phyloP scores from a whole-genome alignment of 495 filamentous ascomycete genomes.

The Xylaria grammica region DNA sequence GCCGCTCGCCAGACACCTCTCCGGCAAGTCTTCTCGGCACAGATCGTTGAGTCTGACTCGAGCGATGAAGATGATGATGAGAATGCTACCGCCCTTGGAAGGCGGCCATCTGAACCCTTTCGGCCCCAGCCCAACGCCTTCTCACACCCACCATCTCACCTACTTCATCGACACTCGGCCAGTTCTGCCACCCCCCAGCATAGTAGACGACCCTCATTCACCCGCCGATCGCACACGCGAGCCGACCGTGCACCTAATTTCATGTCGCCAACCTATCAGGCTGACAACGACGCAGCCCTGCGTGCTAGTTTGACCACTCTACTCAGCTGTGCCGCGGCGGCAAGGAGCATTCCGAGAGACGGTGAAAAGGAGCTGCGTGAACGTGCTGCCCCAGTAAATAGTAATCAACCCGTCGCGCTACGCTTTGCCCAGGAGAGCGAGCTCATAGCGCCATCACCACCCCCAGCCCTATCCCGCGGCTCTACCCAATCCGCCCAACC shows the following conservation, averaged over 20 bases:
- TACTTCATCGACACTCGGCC: slow-evolving; percentile 56
- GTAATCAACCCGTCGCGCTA: slow-evolving; percentile 59
- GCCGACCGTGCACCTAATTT: slow-evolving; percentile 59
- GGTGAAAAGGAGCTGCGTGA: slow-evolving; percentile 41
- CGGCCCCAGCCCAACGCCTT: slow-evolving; percentile 90
- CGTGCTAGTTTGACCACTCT: slow-evolving; percentile 91
- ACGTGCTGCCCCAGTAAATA: slow-evolving; percentile 33
- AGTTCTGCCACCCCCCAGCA: slow-evolving; percentile 50
- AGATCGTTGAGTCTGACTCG: slow-evolving; percentile 58
- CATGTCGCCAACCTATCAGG: slow-evolving; percentile 76
- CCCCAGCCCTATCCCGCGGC: slow-evolving; percentile 30
- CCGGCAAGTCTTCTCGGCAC: slow-evolving; percentile 29
- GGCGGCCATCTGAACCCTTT: slow-evolving; percentile 63
- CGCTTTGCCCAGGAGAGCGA: slow-evolving; percentile 79
- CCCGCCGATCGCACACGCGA: slow-evolving; percentile 45
- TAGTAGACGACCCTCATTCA: slow-evolving; percentile 47
- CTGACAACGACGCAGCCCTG: slow-evolving; percentile 91
- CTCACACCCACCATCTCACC: slow-evolving; percentile 75
- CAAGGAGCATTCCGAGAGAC: slow-evolving; percentile 76
- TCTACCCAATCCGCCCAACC: slow-evolving; percentile 32
- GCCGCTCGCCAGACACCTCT: slow-evolving; percentile 27
- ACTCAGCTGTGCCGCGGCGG: slow-evolving; percentile 90
- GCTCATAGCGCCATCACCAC: slow-evolving; percentile 55
- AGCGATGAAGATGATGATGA: slow-evolving; percentile 83
- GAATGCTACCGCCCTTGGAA: slow-evolving; percentile 79